Conservation (phyloP, 208 protist genomes). For the Crithidia expoeki region DNA sequence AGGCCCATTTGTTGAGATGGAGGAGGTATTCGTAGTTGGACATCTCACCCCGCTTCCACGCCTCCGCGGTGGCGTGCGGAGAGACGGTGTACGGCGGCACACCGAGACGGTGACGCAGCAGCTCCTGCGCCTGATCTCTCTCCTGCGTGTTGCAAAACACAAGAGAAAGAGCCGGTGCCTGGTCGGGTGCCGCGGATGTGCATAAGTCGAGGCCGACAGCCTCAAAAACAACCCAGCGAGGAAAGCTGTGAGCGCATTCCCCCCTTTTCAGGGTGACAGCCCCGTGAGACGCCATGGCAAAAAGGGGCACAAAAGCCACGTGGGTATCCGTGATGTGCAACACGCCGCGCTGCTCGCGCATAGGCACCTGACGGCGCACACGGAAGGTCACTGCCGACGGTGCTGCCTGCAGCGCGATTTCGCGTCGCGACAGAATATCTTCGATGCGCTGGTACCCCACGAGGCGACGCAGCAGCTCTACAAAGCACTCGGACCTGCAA, state of each 20-base stretch:
- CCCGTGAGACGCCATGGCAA: conserved; percentile 18
- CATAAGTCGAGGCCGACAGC: conserved; percentile 54
- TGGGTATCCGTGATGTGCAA: conserved; percentile 25
- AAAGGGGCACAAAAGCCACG: conserved; percentile 45
- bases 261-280: conserved; percentile 3
- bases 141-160: conserved; percentile 31
- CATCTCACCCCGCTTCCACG: conserved; percentile 45
- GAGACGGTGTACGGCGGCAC: conserved; percentile 26
- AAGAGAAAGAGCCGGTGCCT: conserved; percentile 38
- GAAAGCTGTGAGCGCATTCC: conserved; percentile 35
- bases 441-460: conserved; percentile 21
- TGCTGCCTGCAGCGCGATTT: conserved; percentile 20
- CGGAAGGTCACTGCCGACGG: conserved; percentile 34
- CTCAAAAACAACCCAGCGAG: conserved; percentile 44
- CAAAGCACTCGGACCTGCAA: conserved; percentile 13
- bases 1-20: conserved; percentile 57
- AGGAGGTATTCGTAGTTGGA: conserved; percentile 68
- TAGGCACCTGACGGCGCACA: conserved; percentile 39
- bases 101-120: conserved; percentile 21
- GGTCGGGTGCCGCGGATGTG: conserved; percentile 10
- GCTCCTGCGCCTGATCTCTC: conserved; percentile 29
- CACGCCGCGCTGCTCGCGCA: conserved; percentile 56
- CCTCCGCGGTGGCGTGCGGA: conserved; percentile 13
- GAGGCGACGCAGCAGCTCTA: conserved; percentile 29
- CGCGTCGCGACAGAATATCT: conserved; percentile 21